A percentile compares a stretch with the other conserved stretches of the same genome.
These are phyloP conservation scores for Daedalea quercina DNA, from an alignment of 768 basidiomycete genomes.

Conservation along the genomic window DNA sequence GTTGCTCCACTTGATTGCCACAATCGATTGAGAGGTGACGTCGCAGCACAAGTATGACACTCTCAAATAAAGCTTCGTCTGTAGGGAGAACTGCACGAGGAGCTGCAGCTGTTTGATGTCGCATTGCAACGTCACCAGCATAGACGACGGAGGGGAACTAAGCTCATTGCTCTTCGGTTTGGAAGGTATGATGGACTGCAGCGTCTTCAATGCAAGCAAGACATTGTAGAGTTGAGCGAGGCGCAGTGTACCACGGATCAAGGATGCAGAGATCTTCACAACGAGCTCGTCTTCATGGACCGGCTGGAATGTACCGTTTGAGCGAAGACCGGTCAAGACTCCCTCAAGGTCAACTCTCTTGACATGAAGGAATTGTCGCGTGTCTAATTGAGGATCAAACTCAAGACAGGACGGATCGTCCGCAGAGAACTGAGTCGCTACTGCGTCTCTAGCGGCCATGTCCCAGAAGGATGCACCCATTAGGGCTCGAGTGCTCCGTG, in stretches of 20 bases:
- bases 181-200: slow-evolving; percentile 33
- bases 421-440: slow-evolving; percentile 59
- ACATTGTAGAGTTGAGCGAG: slow-evolving; percentile 65
- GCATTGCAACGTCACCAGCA: slow-evolving; percentile 19
- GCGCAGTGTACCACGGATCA: slow-evolving; percentile 45
- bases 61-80: slow-evolving; percentile 39
- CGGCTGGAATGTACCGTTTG: slow-evolving; percentile 4
- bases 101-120: slow-evolving; percentile 43
- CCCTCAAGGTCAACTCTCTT: slow-evolving; percentile 25
- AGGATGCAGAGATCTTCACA: slow-evolving; percentile 43
- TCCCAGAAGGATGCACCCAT: slow-evolving; percentile 40
- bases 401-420: slow-evolving; percentile 47
- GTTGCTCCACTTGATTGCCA: slow-evolving; percentile 33
- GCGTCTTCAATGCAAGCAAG: slow-evolving; percentile 53
- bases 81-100: slow-evolving; percentile 36
- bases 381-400: slow-evolving; percentile 22
- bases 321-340: slow-evolving; percentile 17
- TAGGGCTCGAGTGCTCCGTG: slow-evolving; percentile 33
- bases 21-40: slow-evolving; percentile 9
- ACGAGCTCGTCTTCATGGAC: slow-evolving; percentile 35
- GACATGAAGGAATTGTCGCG: slow-evolving; percentile 41
- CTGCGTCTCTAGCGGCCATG: slow-evolving; percentile 50
- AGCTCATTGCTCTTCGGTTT: slow-evolving; percentile 6
- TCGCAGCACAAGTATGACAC: slow-evolving; percentile 18
- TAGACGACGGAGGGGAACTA: slow-evolving; percentile 11